Conservation (phyloP, 352 stramenopile species). For the Pythium coloratum region DNA sequence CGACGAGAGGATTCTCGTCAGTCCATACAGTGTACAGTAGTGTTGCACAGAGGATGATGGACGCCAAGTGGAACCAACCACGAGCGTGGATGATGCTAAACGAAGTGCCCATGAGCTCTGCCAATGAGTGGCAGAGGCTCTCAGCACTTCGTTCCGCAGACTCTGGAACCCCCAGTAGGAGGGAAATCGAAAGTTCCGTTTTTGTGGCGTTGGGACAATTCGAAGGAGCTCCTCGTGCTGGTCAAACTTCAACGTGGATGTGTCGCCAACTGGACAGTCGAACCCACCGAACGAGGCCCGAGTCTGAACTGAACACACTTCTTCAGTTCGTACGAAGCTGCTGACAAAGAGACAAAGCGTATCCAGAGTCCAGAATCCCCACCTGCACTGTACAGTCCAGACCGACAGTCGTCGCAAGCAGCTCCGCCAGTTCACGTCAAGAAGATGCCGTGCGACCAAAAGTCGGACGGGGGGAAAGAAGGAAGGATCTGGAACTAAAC, state of each 20-base stretch:
- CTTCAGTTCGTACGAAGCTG: background rate
- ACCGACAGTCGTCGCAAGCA: too few species aligned
- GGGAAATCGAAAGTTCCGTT: constrained; percentile 6
- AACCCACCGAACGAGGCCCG: background rate
- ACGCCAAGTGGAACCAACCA: background rate
- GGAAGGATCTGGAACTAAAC: background rate
- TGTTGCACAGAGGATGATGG: background rate
- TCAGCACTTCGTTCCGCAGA: too few species aligned
- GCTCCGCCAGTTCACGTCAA: background rate
- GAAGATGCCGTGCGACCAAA: background rate
- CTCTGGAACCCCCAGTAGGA: background rate
- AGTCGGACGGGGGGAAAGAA: background rate
- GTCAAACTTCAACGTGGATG: background rate
- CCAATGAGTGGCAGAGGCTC: too few species aligned
- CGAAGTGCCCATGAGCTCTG: background rate
- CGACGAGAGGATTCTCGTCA: background rate
- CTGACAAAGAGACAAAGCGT: background rate
- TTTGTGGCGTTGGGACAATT: constrained; percentile 5
- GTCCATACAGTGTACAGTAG: too few species aligned
- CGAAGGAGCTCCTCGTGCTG: background rate
- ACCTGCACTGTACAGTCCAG: background rate
- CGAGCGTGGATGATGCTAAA: background rate
- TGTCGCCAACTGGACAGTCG: background rate
- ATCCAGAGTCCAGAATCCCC: background rate
- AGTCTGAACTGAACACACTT: background rate